phyloP scores from a whole-genome alignment of 305 asterid genomes.

The Petunia hybrid region DNA sequence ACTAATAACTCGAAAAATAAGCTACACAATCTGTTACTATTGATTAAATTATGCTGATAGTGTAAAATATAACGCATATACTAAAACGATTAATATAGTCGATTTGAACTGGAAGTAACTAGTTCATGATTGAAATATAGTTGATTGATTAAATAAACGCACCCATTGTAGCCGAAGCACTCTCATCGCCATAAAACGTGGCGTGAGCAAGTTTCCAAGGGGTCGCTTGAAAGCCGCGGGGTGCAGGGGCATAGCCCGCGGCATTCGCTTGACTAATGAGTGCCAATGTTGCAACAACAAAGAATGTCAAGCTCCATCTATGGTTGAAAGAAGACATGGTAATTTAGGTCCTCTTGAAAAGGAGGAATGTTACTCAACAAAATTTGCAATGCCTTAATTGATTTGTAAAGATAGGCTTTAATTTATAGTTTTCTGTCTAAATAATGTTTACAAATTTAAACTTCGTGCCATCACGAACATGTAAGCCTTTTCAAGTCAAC shows the following conservation, averaged over 20 bases:
- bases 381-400: conserved; percentile 35
- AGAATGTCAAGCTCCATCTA: conserved; percentile 25
- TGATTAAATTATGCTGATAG: no score
- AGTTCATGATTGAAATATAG: no score
- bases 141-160: conserved; percentile 18
- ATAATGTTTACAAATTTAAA: conserved; percentile 20
- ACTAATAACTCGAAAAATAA: neutral
- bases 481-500: conserved; percentile 36
- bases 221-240: conserved; percentile 46
- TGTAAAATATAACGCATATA: no score
- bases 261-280: conserved; percentile 26
- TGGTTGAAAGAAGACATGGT: conserved; percentile 29
- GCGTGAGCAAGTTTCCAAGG: conserved; percentile 74
- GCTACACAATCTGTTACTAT: no score
- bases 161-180: conserved; percentile 84
- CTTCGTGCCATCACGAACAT: conserved; percentile 68
- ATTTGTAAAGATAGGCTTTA: conserved; percentile 31
- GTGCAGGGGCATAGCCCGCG: conserved; percentile 43
- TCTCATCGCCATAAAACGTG: conserved; percentile 83
- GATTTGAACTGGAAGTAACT: no score
- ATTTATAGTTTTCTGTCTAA: conserved; percentile 38
- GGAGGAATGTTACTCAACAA: neutral
- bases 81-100: no score
- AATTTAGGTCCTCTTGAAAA: neutral
- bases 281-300: neutral